Evolutionary conservation across 306 rosid species (phyloP), one percentile per base, ranked within the genome.

Genomic region (Delonix regia): DNA sequence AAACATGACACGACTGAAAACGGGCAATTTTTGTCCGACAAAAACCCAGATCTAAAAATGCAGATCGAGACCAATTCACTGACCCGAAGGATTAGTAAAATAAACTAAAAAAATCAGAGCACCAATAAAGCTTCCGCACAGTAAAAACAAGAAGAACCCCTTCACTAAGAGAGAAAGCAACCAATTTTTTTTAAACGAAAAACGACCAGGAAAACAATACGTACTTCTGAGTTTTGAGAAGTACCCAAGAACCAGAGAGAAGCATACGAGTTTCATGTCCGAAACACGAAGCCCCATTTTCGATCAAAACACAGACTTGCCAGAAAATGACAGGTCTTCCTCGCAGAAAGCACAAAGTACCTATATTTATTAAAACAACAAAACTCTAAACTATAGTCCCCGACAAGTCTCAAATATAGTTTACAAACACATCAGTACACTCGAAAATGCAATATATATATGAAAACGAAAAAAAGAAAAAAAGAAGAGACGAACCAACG

Each of bases 11-110:
- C 52, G 73, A 34, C 42, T 9, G 6, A 33, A 56, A 30, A 45
- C 2, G 3, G 74, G 67, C 63, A 13, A 28, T 64, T 33, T 64
- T 16, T 15, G 14, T 14, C 34, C 4, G n/a, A 21, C n/a, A 18
- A 74, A 78, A 80, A 75, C 74, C 51, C 79, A 78, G 88, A 87
- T 86, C 90, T 73, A 73, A 34, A 72, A 7, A 34, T 70, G 55
- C 71, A 83, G 34, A 41, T 10, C 14, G 71, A 60, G 38, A 69
- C 55, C 52, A 73, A 59, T 59, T 56, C 75, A 52, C 75, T 48
- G 82, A 81, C 72, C 80, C 68, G 48, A 73, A 59, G 36, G 39
- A 78, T 34, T 65, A 2, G 25, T 13, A 24, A 69, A 33, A 57
- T 18, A 36, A 33, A 39, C 61, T 82, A n/a, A 42, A 53, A 34